phyloP scores from a whole-genome alignment of 2,329 filamentous ascomycete genomes.

The Cercospora sp. region DNA sequence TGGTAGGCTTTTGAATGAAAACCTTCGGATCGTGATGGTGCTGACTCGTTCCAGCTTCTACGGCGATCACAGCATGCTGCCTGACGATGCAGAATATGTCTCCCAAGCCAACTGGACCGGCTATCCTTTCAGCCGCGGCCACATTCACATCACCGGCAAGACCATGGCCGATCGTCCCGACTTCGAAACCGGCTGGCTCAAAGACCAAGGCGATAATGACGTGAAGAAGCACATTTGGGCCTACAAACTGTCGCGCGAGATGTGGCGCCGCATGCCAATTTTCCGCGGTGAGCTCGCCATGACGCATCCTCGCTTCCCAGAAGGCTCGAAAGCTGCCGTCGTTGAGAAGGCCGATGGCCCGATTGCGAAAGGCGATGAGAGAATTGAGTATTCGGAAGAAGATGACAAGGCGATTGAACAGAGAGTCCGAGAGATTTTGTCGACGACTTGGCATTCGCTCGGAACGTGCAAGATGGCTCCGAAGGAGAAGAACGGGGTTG shows the following conservation, averaged over 20 bases:
- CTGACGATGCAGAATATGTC: slow-evolving; percentile 53
- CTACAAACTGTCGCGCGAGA: slow-evolving; percentile 66
- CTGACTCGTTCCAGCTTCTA: slow-evolving; percentile 27
- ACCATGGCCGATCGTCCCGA: slow-evolving; percentile 51
- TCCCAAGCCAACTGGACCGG: slow-evolving; percentile 55
- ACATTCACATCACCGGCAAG: slow-evolving; percentile 58
- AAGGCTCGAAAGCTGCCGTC: slow-evolving; percentile 48
- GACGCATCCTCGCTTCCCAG: slow-evolving; percentile 43
- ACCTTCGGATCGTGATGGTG: too few relatives aligned
- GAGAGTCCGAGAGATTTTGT: slow-evolving; percentile 44
- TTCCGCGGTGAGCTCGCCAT: slow-evolving; percentile 48
- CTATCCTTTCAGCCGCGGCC: slow-evolving; percentile 63
- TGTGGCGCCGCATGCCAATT: slow-evolving; percentile 56
- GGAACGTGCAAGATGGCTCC: slow-evolving; percentile 46
- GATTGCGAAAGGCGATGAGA: slow-evolving; percentile 49
- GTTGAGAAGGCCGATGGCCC: slow-evolving; percentile 37
- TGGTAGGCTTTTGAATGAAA: slow-evolving; percentile 23
- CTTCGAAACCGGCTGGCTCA: slow-evolving; percentile 61
- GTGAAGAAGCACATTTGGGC: slow-evolving; percentile 60
- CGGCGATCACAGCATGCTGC: slow-evolving; percentile 37
- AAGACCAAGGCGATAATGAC: slow-evolving; percentile 57
- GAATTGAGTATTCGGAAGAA: slow-evolving; percentile 46
- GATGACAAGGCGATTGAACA: slow-evolving; percentile 45
- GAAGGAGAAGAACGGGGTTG: slow-evolving; percentile 42
- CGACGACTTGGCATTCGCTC: slow-evolving; percentile 45